Evolutionary conservation across 169 alveolate genomes (phyloP), one percentile per base, ranked within the genome.

Genomic region (Theileria orientalis): DNA sequence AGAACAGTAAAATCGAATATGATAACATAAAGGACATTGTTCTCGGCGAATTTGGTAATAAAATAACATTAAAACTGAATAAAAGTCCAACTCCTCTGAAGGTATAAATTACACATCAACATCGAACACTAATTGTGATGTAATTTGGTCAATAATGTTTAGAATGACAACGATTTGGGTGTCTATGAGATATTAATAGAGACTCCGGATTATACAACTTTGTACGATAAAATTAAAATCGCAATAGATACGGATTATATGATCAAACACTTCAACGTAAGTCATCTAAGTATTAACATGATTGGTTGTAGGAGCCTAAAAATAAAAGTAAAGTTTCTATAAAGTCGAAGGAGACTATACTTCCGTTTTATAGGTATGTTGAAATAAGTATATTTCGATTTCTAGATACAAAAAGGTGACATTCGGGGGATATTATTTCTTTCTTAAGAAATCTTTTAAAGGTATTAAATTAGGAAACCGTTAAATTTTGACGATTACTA

Each of bases 381-480:
- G 9, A 64, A 7, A 49, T 3, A 5, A 21, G 3, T 19, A 16
- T 6, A 8, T 6, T 6, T n/a, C 27, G 8, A 5, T 49, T 49
- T 23, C 19, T 5, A 67, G 75, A 6, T 73, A 63, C 62, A 82
- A 72, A 30, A 82, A 82, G 67, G 59, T 82, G 21, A 64, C 68
- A 6, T 37, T 82, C 46, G 60, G 56, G 40, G 89, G 68, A 47
- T 74, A 82, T 40, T 82, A 41, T 46, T 33, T 82, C 40, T 82
- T 73, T 54, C 57, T 82, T 25, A 32, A 57, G 51, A 51, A 72
- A 0, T 27, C 80, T 11, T 82, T 73, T 29, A 73, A 74, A 52
- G 75, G 75, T 67, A 49, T 67, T 25, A 6, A 60, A 60, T 37
- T 37, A 37, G 5, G 9, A 23, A 19, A 7, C 11, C 3, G 9